Conservation (phyloP, 2,329 filamentous ascomycete genomes). For the Colletotrichum musicola region DNA sequence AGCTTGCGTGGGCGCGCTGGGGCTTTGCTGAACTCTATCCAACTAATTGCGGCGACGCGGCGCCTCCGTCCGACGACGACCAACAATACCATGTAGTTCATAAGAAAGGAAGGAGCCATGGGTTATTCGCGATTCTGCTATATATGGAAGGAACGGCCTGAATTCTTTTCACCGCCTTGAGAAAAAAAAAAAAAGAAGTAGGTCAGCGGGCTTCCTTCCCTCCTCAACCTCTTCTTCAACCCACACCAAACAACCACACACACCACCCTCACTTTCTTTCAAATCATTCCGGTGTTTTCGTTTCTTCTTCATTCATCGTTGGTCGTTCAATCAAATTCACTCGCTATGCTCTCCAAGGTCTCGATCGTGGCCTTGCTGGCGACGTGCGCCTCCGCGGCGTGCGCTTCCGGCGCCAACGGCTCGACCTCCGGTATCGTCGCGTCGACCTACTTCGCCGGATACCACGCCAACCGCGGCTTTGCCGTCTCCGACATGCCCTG, state of each 20-base stretch:
- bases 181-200: too few relatives aligned
- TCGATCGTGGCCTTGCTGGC: constrained; percentile 31
- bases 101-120: not conserved
- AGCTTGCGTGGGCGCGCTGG: constrained; percentile 32
- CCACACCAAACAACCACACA: not conserved
- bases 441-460: constrained; percentile 33
- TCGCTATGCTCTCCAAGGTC: constrained; percentile 22
- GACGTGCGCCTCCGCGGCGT: constrained; percentile 24
- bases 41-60: constrained; percentile 3
- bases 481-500: constrained; percentile 25
- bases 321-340: constrained; percentile 3
- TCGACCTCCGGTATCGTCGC: constrained; percentile 21
- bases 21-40: constrained; percentile 37
- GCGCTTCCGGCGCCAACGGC: not conserved
- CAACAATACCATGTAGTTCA: not conserved
- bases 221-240: too few relatives aligned
- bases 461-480: constrained; percentile 29
- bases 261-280: constrained; percentile 28
- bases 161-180: not conserved
- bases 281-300: not conserved
- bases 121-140: not conserved
- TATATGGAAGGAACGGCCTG: not conserved
- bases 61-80: constrained; percentile 8
- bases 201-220: too few relatives aligned
- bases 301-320: not conserved